Conservation (phyloP, 352 stramenopile genomes). For the Bremia lactucae region DNA sequence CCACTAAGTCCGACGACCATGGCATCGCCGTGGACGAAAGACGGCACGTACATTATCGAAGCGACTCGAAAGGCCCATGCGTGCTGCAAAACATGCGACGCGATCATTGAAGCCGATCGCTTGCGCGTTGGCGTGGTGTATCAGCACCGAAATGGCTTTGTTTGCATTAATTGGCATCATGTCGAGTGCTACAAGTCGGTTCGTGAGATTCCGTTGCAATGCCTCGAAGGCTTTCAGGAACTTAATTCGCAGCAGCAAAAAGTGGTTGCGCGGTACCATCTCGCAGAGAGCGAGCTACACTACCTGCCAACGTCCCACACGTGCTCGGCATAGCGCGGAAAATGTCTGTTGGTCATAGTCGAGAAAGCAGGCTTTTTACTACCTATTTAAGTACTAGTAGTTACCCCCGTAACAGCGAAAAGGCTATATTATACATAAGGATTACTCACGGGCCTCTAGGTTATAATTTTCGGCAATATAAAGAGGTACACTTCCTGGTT, state of each 20-base stretch:
- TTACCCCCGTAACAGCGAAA: slow-evolving; percentile 1
- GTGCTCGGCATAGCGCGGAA: slow-evolving; percentile 32
- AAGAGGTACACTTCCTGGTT: not conserved
- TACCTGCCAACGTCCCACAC: slow-evolving; percentile 19
- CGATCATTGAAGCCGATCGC: slow-evolving; percentile 47
- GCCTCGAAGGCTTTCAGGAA: slow-evolving; percentile 62
- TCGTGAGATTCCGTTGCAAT: slow-evolving; percentile 40
- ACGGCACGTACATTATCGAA: slow-evolving; percentile 75
- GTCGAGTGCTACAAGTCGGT: slow-evolving; percentile 67
- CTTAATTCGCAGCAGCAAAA: slow-evolving; percentile 44
- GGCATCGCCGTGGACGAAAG: slow-evolving; percentile 60
- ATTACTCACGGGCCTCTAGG: too few species aligned
- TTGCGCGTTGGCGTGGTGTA: slow-evolving; percentile 71
- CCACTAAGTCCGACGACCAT: slow-evolving; percentile 23
- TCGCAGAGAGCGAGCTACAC: slow-evolving; percentile 7
- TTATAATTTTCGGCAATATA: not conserved
- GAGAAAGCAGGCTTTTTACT: too few species aligned
- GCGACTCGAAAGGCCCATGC: slow-evolving; percentile 51
- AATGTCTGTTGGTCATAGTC: too few species aligned
- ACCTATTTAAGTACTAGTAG: slow-evolving; percentile 16
- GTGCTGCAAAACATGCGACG: slow-evolving; percentile 69
- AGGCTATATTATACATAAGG: too few species aligned
- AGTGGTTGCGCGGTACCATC: slow-evolving; percentile 38
- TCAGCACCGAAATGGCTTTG: slow-evolving; percentile 72
- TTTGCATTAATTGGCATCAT: slow-evolving; percentile 82